Conservation (phyloP, 495 filamentous ascomycete species). For the Tuber calosporum region DNA sequence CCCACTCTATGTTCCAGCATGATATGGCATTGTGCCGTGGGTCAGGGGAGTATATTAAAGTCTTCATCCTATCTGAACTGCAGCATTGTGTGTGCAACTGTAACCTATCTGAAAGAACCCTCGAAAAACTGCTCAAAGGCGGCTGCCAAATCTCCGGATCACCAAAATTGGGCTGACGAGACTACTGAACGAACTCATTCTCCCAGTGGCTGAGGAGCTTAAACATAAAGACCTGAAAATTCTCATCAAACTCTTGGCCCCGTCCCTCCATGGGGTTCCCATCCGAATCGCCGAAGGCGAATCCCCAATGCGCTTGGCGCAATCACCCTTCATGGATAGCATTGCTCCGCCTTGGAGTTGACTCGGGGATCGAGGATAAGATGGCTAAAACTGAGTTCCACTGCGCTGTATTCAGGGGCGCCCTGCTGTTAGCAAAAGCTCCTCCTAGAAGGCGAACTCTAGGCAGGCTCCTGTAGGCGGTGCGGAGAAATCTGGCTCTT, state of each 20-base stretch:
- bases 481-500: not conserved
- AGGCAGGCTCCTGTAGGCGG: not conserved
- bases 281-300: not conserved
- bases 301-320: not conserved
- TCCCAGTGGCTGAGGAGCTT: slow-evolving; percentile 24
- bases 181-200: slow-evolving; percentile 30
- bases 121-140: not conserved
- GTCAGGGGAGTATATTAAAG: not conserved
- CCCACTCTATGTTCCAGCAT: not conserved
- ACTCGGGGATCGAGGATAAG: slow-evolving; percentile 6
- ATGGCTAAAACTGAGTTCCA: slow-evolving; percentile 8
- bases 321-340: not conserved
- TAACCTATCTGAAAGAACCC: not conserved
- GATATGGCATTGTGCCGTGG: not conserved
- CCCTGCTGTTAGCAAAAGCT: not conserved
- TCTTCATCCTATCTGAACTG: not conserved
- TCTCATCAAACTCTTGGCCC: slow-evolving; percentile 24
- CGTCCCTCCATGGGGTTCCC: slow-evolving; percentile 19
- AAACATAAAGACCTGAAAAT: slow-evolving; percentile 20
- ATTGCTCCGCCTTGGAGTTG: slow-evolving; percentile 6
- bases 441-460: not conserved
- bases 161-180: not conserved
- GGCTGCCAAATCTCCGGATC: not conserved
- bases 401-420: not conserved
- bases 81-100: not conserved